Evolutionary conservation across 139 green algal genomes (phyloP).

Genomic region (Closterium sp.): DNA sequence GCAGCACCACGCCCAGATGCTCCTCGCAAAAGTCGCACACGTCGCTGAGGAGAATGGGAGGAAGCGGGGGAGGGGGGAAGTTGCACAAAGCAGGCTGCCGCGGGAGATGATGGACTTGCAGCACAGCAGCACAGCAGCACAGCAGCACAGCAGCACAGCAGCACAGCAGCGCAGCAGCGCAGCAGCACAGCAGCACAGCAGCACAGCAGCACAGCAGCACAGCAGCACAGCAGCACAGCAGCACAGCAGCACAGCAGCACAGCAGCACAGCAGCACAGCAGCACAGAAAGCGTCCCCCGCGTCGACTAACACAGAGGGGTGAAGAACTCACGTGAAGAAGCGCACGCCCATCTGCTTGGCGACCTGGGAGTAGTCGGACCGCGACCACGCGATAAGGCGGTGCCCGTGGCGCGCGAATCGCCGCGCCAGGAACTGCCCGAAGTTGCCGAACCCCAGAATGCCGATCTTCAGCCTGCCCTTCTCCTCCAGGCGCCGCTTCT

Average conservation of each 20-base stretch:
- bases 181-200: no score
- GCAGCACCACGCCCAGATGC: conserved; percentile 93
- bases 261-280: no score
- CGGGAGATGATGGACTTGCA: no score
- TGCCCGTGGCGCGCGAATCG: conserved; percentile 80
- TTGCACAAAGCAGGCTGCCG: no score
- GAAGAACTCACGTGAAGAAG: conserved; percentile 68
- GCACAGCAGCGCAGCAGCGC: no score
- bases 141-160: no score
- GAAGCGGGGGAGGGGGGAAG: no score
- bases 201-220: no score
- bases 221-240: no score
- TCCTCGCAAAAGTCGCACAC: conserved; percentile 90
- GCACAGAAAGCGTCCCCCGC: no score
- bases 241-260: no score
- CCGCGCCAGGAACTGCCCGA: conserved; percentile 95
- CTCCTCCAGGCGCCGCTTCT: conserved; percentile 41
- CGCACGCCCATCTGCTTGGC: conserved; percentile 77
- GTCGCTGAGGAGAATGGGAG: conserved; percentile 49
- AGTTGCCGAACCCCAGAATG: conserved; percentile 97
- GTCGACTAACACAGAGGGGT: background rate
- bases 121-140: no score
- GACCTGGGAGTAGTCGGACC: conserved; percentile 69
- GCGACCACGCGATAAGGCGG: conserved; percentile 79
- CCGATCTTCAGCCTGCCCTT: conserved; percentile 76